Evolutionary conservation across 2,329 filamentous ascomycete genomes (phyloP), one percentile per base, ranked within the genome.

Genomic region (Aspergillus fijiensis): DNA sequence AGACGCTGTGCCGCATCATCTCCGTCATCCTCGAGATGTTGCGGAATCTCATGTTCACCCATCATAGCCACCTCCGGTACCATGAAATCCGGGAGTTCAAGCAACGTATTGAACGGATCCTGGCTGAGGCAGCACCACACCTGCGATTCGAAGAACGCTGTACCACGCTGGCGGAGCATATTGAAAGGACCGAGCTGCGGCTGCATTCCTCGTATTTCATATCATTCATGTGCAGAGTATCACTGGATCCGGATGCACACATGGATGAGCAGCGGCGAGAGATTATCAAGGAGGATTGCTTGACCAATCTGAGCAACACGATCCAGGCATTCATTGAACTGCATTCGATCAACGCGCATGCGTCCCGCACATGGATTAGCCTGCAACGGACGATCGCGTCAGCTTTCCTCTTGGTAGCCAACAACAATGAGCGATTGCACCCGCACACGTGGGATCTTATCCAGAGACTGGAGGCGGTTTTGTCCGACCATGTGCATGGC

Each of bases 171-270:
- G 73, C 70, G 0, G 81, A 86, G 55, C 83, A 84, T 57, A 76
- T 86, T 9, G 83, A 87, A 67, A 80, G 85, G 61, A 85, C 82
- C 71, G 83, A 82, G 3, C 69, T 86, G 35, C 84, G 84, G 63
- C 73, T 87, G n/a, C 84, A 87, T 69, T 82, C 82, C n/a, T 85
- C 82, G 5, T 87, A 86, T 71, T 80, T 84, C 59, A 81, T 82
- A 52, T 85, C 84, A 4, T 83, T 86, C 64, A 76, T 86, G 9
- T 86, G 83, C 65, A 81, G 84, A 10, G 81, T 83, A 9, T 83
- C 84, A 2, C 78, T 87, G 63, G 72, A 75, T 45, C 68, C 69
- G 6, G 64, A 73, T 21, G 75, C 77, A 3, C 76, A 77, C 23
- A 35, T 78, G 73, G 57, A 81, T 74, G 62, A 77, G 67, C 58